Evolutionary conservation across 768 basidiomycete species (phyloP).

Genomic region (Lentinula raphanica): DNA sequence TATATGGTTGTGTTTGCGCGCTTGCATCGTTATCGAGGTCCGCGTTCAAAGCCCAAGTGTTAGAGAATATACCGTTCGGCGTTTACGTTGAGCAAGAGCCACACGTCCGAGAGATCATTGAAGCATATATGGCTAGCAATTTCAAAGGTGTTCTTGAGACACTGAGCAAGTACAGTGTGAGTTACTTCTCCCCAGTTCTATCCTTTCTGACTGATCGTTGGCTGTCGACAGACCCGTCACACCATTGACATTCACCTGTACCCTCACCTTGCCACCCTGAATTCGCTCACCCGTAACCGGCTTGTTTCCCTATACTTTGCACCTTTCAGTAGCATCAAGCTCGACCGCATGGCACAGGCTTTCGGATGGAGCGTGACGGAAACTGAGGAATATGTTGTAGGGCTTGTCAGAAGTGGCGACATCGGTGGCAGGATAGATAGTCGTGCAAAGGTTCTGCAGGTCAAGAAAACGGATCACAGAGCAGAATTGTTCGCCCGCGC

Average conservation of each 20-base stretch:
- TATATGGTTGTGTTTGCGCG: slow-evolving; percentile 81
- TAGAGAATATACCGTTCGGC: slow-evolving; percentile 68
- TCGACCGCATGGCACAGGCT: slow-evolving; percentile 42
- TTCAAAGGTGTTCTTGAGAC: slow-evolving; percentile 81
- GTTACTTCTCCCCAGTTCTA: slow-evolving; percentile 9
- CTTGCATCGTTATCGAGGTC: slow-evolving; percentile 72
- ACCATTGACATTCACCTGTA: slow-evolving; percentile 73
- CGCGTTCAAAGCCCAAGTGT: slow-evolving; percentile 59
- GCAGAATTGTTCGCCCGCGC: slow-evolving; percentile 72
- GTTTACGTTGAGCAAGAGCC: slow-evolving; percentile 82
- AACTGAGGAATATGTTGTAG: slow-evolving; percentile 61
- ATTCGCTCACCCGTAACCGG: slow-evolving; percentile 54
- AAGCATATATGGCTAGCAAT: slow-evolving; percentile 80
- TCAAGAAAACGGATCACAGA: slow-evolving; percentile 75
- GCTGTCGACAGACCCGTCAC: slow-evolving; percentile 60
- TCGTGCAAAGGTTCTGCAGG: slow-evolving; percentile 83
- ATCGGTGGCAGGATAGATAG: slow-evolving; percentile 86
- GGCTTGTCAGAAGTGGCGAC: slow-evolving; percentile 68
- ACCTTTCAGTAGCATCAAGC: slow-evolving; percentile 56
- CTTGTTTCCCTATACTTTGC: slow-evolving; percentile 59
- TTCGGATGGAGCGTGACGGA: slow-evolving; percentile 43
- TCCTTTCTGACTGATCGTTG: background rate
- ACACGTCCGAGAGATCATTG: slow-evolving; percentile 80
- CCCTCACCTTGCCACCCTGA: slow-evolving; percentile 60
- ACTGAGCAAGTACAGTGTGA: slow-evolving; percentile 67